Base-by-base conservation (phyloP, 345 rosid genomes). In the Populus nigra region DNA sequence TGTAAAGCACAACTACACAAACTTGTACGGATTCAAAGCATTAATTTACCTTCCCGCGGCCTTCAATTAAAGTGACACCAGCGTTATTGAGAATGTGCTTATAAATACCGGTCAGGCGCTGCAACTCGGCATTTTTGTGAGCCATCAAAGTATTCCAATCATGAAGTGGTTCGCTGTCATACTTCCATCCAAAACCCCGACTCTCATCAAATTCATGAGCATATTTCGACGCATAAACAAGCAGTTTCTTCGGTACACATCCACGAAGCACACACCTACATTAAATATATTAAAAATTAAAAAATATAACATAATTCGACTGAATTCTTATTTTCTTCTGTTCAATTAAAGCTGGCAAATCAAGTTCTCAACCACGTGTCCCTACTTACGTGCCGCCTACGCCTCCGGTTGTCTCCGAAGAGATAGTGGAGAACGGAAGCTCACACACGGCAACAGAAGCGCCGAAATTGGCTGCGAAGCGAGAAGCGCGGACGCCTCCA, bases 401-500 rank as follows among this genome's bases (percentile, higher is more conserved):
- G 80, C 99, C 98, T 35, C 99, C 99, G 27, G 92, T 76, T 16
- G 96, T 88, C 20, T 95, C 99, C 10, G 99, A 95, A 69, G 99
- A 93, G 65, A 95, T 87, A 69, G 97, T 87, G 43, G 96, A 84
- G 78, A 93, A 95, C 1, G 99, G 99, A 6, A 95, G 99, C 85
- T 95, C 99, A 71, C 99, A 95, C 53, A 95, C 88, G 73, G 99
- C 99, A 66, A 91, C 99, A 50, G 93, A 82, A 36, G 97, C 97
- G 20, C 98, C 99, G 68, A 87, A 90, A 88, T 87, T 89, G 73
- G 99, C 82, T 7, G 97, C 93, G 72, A 93, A 93, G 50, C 98
- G 98, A 49, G 98, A 92, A 55, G 97, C 99, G 10, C 99, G 97
- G 81, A 95, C 98, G 18, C 98, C 98, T 47, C 98, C 99, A 73